Conservation (phyloP, 768 basidiomycete genomes). For the Tricholoma saponaceum region DNA sequence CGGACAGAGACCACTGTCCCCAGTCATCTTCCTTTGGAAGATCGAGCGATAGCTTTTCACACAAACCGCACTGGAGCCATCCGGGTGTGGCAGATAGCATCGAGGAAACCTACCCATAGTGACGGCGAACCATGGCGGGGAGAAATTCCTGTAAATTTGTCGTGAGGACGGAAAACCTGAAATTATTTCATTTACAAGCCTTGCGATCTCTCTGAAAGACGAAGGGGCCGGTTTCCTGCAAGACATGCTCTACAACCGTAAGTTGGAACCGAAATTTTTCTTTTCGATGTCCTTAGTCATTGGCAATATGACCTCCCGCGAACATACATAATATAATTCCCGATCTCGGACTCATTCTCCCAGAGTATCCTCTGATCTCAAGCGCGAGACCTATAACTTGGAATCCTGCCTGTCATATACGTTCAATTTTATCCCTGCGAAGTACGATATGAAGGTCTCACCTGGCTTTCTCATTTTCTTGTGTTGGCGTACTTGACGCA, state of each 20-base stretch:
- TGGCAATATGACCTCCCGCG: too few relatives aligned
- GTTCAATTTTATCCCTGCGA: too few relatives aligned
- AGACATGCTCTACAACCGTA: neutral
- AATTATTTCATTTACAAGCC: neutral
- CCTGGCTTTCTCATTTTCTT: too few relatives aligned
- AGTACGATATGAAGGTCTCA: too few relatives aligned
- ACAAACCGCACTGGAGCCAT: neutral
- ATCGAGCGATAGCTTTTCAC: neutral
- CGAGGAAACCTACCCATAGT: conserved; percentile 35
- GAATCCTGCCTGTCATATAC: too few relatives aligned
- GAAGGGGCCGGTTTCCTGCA: neutral
- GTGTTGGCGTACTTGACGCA: too few relatives aligned
- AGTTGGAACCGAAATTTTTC: too few relatives aligned
- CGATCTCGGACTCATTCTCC: too few relatives aligned
- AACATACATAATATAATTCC: too few relatives aligned
- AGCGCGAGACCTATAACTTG: too few relatives aligned
- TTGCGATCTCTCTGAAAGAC: conserved; percentile 2
- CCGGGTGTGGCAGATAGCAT: neutral
- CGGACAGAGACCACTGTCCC: neutral
- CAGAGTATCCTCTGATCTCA: too few relatives aligned
- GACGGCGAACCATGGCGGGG: conserved; percentile 40
- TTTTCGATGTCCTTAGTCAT: too few relatives aligned
- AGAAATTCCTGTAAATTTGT: conserved; percentile 28
- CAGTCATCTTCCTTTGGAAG: neutral
- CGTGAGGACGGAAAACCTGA: neutral